A percentile compares a stretch with the other conserved stretches of the same genome.
These are phyloP conservation scores for Salix viminalis DNA, from an alignment of 345 rosid genomes.

Conservation along the genomic window DNA sequence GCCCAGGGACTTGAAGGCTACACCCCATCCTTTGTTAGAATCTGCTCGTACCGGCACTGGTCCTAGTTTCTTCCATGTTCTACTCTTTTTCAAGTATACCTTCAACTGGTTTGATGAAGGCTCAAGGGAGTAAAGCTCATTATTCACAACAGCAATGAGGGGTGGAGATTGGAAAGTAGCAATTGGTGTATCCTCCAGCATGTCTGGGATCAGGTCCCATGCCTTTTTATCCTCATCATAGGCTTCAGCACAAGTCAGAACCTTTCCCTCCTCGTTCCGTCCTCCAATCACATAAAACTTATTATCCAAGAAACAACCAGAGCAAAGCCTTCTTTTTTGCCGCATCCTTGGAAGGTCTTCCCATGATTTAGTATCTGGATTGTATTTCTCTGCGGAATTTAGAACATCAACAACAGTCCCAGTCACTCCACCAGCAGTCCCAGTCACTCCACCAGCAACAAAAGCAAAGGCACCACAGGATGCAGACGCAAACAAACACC, in stretches of 20 bases:
- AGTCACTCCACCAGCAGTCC: constrained; percentile 62
- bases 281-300: constrained; percentile 83
- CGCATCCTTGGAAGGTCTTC: constrained; percentile 51
- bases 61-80: constrained; percentile 71
- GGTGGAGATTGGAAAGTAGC: constrained; percentile 68
- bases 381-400: constrained; percentile 59
- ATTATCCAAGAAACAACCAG: constrained; percentile 67
- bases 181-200: constrained; percentile 48
- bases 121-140: constrained; percentile 67
- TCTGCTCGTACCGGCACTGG: constrained; percentile 72
- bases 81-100: constrained; percentile 52
- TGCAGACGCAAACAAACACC: constrained; percentile 80
- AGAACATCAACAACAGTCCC: constrained; percentile 35
- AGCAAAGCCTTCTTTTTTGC: constrained; percentile 49
- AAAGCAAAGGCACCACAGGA: constrained; percentile 53
- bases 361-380: constrained; percentile 69
- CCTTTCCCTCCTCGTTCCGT: constrained; percentile 38
- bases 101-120: constrained; percentile 62
- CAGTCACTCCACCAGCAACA: constrained; percentile 72
- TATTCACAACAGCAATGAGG: constrained; percentile 62
- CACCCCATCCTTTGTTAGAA: constrained; percentile 75
- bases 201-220: constrained; percentile 60
- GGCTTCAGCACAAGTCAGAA: constrained; percentile 69
- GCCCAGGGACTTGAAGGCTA: constrained; percentile 89
- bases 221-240: constrained; percentile 44